Percentiles rank a stretch among this genome's conserved stretches.
These are phyloP conservation scores for Blastosporella zonata DNA, from an alignment of 1,284 basidiomycete species.

Conservation along the genomic window DNA sequence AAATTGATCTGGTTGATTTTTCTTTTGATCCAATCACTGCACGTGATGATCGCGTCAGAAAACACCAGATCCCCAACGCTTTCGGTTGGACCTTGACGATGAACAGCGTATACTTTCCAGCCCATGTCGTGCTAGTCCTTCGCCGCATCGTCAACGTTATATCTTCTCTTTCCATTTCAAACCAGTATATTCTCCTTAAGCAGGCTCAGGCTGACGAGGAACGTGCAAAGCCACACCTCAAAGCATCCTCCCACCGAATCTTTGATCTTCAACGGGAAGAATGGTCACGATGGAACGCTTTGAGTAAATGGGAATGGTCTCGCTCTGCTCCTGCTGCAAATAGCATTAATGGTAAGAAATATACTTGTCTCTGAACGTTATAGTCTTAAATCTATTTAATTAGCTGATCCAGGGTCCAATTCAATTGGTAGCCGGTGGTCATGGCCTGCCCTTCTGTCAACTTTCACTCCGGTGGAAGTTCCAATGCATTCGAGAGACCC, in stretches of 20 bases:
- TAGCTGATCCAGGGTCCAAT: slow-evolving; percentile 19
- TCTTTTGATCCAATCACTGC: too few relatives aligned
- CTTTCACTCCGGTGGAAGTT: slow-evolving; percentile 12
- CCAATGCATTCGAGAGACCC: slow-evolving; percentile 14
- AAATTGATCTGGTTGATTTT: too few relatives aligned
- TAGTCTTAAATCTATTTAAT: slow-evolving; percentile 6
- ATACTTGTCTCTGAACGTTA: neutral
- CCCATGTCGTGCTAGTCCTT: slow-evolving; percentile 56
- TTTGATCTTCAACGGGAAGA: slow-evolving; percentile 14
- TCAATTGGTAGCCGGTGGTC: slow-evolving; percentile 22
- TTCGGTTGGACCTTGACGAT: slow-evolving; percentile 14
- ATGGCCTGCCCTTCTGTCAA: slow-evolving; percentile 24
- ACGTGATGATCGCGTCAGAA: slow-evolving; percentile 12
- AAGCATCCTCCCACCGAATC: neutral
- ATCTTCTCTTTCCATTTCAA: slow-evolving; percentile 62
- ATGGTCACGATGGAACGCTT: slow-evolving; percentile 28
- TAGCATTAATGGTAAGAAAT: slow-evolving; percentile 9
- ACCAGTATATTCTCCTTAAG: slow-evolving; percentile 49
- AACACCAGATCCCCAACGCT: slow-evolving; percentile 10
- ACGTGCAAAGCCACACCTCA: slow-evolving; percentile 7
- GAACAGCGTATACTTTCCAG: slow-evolving; percentile 50
- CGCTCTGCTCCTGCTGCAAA: neutral
- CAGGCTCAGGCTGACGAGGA: slow-evolving; percentile 21
- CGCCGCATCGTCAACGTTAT: slow-evolving; percentile 65
- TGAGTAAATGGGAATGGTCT: slow-evolving; percentile 18